Evolutionary conservation across 2,329 filamentous ascomycete genomes (phyloP).

Genomic region (Colletotrichum gloeosporioides): DNA sequence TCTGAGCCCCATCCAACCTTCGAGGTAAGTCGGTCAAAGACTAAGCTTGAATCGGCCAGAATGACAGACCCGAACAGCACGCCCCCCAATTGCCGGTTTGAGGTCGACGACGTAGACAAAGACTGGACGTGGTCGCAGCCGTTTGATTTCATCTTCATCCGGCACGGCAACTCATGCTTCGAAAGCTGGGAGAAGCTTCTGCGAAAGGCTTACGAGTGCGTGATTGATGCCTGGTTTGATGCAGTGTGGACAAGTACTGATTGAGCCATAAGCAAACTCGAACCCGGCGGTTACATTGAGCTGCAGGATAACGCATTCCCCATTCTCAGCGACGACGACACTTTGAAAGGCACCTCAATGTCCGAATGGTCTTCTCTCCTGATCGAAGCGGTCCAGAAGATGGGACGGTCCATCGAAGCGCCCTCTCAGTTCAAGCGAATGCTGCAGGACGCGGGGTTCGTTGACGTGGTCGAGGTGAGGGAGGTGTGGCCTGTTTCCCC

Average conservation of each 20-base stretch:
- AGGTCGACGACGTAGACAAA: slow-evolving; percentile 40
- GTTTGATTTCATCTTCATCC: slow-evolving; percentile 65
- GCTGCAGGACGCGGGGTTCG: slow-evolving; percentile 50
- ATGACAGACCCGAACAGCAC: slow-evolving; percentile 29
- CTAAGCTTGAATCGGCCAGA: accelerated
- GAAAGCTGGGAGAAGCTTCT: slow-evolving; percentile 58
- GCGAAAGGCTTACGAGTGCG: slow-evolving; percentile 43
- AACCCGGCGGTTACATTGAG: not conserved
- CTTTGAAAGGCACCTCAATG: not conserved
- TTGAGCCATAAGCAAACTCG: not conserved
- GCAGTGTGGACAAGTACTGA: not conserved
- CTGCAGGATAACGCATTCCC: not conserved
- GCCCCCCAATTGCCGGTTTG: slow-evolving; percentile 42
- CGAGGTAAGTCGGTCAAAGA: not conserved
- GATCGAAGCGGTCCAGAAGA: not conserved
- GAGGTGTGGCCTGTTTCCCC: slow-evolving; percentile 55
- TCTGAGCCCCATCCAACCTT: not conserved
- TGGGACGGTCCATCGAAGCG: not conserved
- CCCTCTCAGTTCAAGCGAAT: slow-evolving; percentile 36
- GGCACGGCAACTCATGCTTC: slow-evolving; percentile 59
- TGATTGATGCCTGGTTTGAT: not conserved
- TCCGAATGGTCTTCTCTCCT: not conserved
- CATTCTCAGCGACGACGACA: not conserved
- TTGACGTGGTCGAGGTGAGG: slow-evolving; percentile 46
- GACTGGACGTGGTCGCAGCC: slow-evolving; percentile 34